Evolutionary conservation across 2,329 filamentous ascomycete genomes (phyloP), one percentile per base, ranked within the genome.

Genomic region (Trichoderma sp.): DNA sequence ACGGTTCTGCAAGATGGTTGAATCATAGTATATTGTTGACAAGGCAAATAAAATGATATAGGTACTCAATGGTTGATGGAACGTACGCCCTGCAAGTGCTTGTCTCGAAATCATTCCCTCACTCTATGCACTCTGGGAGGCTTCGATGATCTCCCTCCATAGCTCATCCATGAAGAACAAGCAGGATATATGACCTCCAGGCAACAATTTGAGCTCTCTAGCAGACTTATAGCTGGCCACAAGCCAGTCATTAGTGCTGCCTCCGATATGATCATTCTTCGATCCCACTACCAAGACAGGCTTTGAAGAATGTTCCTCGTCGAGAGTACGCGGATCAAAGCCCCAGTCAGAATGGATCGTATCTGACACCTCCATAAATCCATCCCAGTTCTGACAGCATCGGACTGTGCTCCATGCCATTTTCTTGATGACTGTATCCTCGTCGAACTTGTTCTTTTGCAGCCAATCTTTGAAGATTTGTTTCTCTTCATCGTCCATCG

Each of bases 291-390:
- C 59, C 7, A 72, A 30, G 45, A 71, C 30, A 0, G 68, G 67
- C 61, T 69, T 71, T 3, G 56, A 61, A 4, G 65, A 65, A 45
- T 70, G 69, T 7, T 67, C 58, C 2, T 66, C 60, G 26, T 70
- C 69, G 1, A 72, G 54, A 21, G 47, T 45, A 2, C 50, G 44
- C 3, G 69, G 68, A 7, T 68, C 63, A 45, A 71, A 71, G 2
- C 70, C 71, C 70, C 71, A 71, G 34, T 71, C 69, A 1, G 68
- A 67, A 61, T 70, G 68, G 21, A 72, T 64, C 3, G 51, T 26
- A 50, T 71, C 70, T 1, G 68, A 66, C 41, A 70, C 69, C 24
- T 72, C 69, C 56, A 70, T 67, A 28, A 71, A 72, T 7, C 70
- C 71, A 28, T 70, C 69, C 69, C 70, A 72, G n/a, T 68, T 67